phyloP scores from a whole-genome alignment of 1,284 basidiomycete genomes.

The Mycosarcoma maydis region DNA sequence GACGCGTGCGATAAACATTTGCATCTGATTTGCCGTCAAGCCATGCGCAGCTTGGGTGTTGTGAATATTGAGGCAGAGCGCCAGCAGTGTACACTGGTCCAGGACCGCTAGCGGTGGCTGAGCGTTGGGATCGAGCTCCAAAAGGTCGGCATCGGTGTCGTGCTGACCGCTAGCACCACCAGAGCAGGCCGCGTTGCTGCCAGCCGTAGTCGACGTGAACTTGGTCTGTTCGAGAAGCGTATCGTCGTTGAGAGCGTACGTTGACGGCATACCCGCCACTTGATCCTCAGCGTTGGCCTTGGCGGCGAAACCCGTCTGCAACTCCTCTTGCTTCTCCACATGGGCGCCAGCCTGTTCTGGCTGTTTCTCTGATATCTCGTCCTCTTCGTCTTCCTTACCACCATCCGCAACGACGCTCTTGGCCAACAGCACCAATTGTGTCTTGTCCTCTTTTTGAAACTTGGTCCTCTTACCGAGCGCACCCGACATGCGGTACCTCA shows the following conservation, averaged over 20 bases:
- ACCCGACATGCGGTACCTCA: conserved; percentile 91
- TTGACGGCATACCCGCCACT: conserved; percentile 73
- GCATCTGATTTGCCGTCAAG: conserved; percentile 62
- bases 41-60: conserved; percentile 66
- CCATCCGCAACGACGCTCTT: conserved; percentile 71
- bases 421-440: conserved; percentile 92
- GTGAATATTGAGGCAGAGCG: conserved; percentile 63
- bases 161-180: conserved; percentile 68
- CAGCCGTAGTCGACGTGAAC: conserved; percentile 74
- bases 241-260: conserved; percentile 89
- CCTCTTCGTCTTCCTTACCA: conserved; percentile 44
- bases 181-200: conserved; percentile 68
- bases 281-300: conserved; percentile 49
- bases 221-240: conserved; percentile 92
- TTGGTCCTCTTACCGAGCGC: conserved; percentile 93
- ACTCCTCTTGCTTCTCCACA: conserved; percentile 14
- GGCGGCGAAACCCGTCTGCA: conserved; percentile 47
- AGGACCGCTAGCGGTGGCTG: conserved; percentile 73
- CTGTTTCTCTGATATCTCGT: conserved; percentile 39
- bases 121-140: conserved; percentile 78
- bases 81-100: conserved; percentile 63
- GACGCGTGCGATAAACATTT: conserved; percentile 61
- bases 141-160: conserved; percentile 63
- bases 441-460: conserved; percentile 85
- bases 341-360: conserved; percentile 34